Conservation (phyloP, 768 basidiomycete species). For the Kwoniella pini region DNA sequence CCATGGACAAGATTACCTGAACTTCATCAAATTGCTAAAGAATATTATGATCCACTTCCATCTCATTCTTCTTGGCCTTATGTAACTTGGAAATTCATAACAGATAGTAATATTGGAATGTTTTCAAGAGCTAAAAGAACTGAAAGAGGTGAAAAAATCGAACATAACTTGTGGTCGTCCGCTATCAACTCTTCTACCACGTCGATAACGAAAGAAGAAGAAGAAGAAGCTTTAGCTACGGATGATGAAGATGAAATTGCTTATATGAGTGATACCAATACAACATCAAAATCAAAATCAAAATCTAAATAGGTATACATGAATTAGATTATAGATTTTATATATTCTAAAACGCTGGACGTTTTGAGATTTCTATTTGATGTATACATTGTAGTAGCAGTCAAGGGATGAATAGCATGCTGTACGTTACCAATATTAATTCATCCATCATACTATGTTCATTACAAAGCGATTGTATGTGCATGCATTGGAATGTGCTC, state of each 20-base stretch:
- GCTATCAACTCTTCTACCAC: background rate
- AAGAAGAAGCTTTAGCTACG: background rate
- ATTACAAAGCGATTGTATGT: no score
- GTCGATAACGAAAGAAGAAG: background rate
- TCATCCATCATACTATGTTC: no score
- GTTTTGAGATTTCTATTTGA: background rate
- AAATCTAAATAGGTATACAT: background rate
- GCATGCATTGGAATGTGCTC: no score
- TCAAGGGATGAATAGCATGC: no score
- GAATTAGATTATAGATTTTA: background rate
- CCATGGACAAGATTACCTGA: conserved; percentile 91
- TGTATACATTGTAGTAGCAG: no score
- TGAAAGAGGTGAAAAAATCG: conserved; percentile 43
- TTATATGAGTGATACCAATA: conserved; percentile 13
- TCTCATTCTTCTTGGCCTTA: conserved; percentile 91
- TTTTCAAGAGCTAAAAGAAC: conserved; percentile 79
- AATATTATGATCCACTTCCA: conserved; percentile 86
- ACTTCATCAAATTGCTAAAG: conserved; percentile 78
- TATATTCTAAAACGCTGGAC: background rate
- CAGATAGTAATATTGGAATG: conserved; percentile 82
- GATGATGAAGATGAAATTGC: conserved; percentile 16
- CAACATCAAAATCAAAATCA: background rate
- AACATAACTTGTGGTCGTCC: conserved; percentile 48
- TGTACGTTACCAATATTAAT: no score
- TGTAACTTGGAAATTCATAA: conserved; percentile 91